Percentiles rank a stretch among this genome's conserved stretches.
These are phyloP conservation scores for Angophora floribunda DNA, from an alignment of 345 rosid species.

Conservation along the genomic window DNA sequence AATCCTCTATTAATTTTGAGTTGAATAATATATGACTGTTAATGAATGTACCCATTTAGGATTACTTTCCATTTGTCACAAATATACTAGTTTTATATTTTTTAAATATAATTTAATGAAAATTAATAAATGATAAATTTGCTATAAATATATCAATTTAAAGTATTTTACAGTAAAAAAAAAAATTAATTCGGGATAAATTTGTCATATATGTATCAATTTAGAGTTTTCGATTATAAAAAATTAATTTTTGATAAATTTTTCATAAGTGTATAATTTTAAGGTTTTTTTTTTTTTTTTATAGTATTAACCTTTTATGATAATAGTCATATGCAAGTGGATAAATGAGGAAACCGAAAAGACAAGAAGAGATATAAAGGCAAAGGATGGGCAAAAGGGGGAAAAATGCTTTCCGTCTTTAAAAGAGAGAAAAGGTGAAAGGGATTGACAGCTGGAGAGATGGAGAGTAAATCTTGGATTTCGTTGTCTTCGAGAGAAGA, in stretches of 20 bases:
- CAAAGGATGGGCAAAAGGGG: too few relatives aligned
- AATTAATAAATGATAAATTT: too few relatives aligned
- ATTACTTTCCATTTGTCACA: fast-evolving
- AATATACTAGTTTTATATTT: fast-evolving
- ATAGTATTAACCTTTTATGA: too few relatives aligned
- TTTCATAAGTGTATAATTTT: fast-evolving
- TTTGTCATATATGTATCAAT: fast-evolving
- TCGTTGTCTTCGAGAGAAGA: background rate
- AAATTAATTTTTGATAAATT: too few relatives aligned
- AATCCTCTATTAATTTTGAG: too few relatives aligned
- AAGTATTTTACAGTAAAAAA: too few relatives aligned
- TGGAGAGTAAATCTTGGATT: background rate
- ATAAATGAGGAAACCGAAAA: background rate
- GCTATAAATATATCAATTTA: fast-evolving
- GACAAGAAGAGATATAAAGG: background rate
- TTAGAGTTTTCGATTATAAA: too few relatives aligned
- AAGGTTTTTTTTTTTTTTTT: too few relatives aligned
- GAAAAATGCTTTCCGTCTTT: background rate
- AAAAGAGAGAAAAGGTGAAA: background rate
- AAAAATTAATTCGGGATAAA: too few relatives aligned
- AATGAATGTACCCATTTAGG: fast-evolving
- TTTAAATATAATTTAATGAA: too few relatives aligned
- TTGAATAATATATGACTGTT: fast-evolving
- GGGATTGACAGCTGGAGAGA: background rate
- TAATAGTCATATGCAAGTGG: background rate